Base-by-base conservation (phyloP, 2,329 filamentous ascomycete species). In the Microcyclospora pomicola region DNA sequence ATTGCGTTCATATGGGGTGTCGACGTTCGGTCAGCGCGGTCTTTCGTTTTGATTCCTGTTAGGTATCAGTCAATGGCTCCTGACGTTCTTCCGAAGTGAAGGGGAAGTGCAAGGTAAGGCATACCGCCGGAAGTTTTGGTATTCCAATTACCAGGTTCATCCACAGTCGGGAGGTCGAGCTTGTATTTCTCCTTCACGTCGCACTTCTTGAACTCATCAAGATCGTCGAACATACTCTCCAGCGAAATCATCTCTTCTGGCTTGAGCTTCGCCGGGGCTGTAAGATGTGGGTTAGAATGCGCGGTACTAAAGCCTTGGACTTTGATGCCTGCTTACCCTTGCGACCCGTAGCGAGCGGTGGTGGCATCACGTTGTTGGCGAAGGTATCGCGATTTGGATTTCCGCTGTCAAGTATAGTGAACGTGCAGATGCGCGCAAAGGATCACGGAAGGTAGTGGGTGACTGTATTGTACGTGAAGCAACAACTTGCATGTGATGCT, bases 1-100 rank as follows among this genome's bases (percentile, higher is more conserved):
- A 94, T 72, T 37, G 75, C 72, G 50, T 67, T 70, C 27, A 70
- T 56, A 10, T 44, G 38, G 6, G 46, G 38, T n/a, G 42, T 36
- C 9, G 36, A 24, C 9, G 36, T 36, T 16, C 34, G 38, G 13
- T 41, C 34, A 33, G 29, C 37, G 14, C 34, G 28, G 32, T 41
- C 45, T 40, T 46, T 51, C 10, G 47, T 36, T 39, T 44, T 50
- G n/a, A 33, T 31, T 37, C 38, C 42, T 47, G 37, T 3, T 14
- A 27, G 14, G 15, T 31, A 9, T 32, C 27, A 33, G 29, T 29
- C 12, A 16, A 9, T 37, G 15, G 39, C 12, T 15, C 36, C 14
- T 34, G 30, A 15, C 19, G 5, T 24, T 24, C 19, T 24, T 5
- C 19, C 19, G 5, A 24, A 24, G 19, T 24, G 5, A 24, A 24